Evolutionary conservation across 1,284 basidiomycete species (phyloP), one percentile per base, ranked within the genome.

Genomic region (Pseudozyma thailandica): DNA sequence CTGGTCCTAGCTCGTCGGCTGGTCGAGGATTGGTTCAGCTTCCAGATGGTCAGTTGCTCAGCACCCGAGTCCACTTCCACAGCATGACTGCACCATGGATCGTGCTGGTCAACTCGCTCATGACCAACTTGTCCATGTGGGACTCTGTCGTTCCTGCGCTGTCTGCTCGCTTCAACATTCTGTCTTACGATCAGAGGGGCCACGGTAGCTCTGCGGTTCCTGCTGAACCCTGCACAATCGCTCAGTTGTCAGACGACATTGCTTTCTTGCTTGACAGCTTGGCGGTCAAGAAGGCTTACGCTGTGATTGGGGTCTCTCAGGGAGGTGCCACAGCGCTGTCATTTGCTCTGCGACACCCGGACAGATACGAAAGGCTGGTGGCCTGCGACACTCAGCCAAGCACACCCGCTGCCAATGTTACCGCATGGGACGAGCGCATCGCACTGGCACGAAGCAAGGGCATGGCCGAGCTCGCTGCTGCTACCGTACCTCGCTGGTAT

Each of bases 71-170:
- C 7, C 72, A 77, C 57, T 77, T 78, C 60, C 64, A 77, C 59
- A 69, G 61, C 50, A 72, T 77, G 65, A 58, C 35, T 6, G 70
- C 74, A 2, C 75, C 77, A 0, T 84, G 83, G 80, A 62, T 85
- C 50, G 78, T 85, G 47, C 82, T 84, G 39, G 74, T 85, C 74
- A 85, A 85, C 68, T 84, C 84, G 61, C 81, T 85, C 39, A 82
- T 85, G 79, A 85, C 84, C 42, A 82, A 84, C 60, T 78, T 83
- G 46, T 72, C 77, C 20, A 84, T 85, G 84, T 85, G 84, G 84
- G 81, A 83, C 51, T 63, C 60, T 25, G 80, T 83, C 30, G 57
- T 84, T 13, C 81, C 84, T 6, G 54, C 74, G 1, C 72, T 85
- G 18, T 75, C 77, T 28, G 33, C 53, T 7, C 75, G 74, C 37